Conservation (phyloP, 768 basidiomycete species). For the Hypholoma sublateritium region DNA sequence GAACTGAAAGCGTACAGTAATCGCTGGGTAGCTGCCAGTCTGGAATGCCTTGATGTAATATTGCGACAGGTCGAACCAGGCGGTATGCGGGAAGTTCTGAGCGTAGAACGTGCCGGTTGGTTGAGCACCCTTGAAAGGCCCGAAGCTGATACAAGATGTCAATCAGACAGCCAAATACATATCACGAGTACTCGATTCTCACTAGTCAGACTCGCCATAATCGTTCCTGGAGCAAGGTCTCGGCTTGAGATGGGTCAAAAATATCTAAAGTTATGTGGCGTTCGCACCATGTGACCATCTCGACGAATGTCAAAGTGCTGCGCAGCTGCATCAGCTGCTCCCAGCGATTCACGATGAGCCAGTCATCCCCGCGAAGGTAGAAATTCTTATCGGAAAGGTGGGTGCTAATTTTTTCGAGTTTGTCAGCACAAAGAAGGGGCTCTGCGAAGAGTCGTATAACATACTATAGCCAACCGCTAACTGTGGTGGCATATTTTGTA, state of each 20-base stretch:
- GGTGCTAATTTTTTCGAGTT: slow-evolving; percentile 32
- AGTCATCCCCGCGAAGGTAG: slow-evolving; percentile 64
- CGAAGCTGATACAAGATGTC: slow-evolving; percentile 34
- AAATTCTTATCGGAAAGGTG: slow-evolving; percentile 64
- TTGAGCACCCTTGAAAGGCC: slow-evolving; percentile 54
- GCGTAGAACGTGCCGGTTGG: slow-evolving; percentile 45
- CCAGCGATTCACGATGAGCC: slow-evolving; percentile 70
- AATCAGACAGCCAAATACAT: neutral
- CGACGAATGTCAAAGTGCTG: slow-evolving; percentile 51
- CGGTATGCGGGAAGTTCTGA: slow-evolving; percentile 43
- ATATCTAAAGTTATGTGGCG: no score
- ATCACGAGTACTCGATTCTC: slow-evolving; percentile 10
- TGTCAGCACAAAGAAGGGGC: neutral
- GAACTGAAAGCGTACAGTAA: slow-evolving; percentile 44
- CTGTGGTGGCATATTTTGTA: slow-evolving; percentile 40
- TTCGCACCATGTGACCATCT: slow-evolving; percentile 65
- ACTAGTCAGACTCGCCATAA: slow-evolving; percentile 77
- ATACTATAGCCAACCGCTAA: slow-evolving; percentile 50
- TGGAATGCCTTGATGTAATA: slow-evolving; percentile 71
- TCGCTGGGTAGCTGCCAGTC: slow-evolving; percentile 58
- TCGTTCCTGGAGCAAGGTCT: slow-evolving; percentile 51
- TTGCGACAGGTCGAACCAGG: slow-evolving; percentile 62
- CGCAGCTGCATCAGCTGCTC: slow-evolving; percentile 64
- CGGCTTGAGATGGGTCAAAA: no score
- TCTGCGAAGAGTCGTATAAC: slow-evolving; percentile 12